A percentile compares a stretch with the other conserved stretches of the same genome.
Conservation (phyloP, 1,284 basidiomycete genomes). For the Ceratobasidium sp. region DNA sequence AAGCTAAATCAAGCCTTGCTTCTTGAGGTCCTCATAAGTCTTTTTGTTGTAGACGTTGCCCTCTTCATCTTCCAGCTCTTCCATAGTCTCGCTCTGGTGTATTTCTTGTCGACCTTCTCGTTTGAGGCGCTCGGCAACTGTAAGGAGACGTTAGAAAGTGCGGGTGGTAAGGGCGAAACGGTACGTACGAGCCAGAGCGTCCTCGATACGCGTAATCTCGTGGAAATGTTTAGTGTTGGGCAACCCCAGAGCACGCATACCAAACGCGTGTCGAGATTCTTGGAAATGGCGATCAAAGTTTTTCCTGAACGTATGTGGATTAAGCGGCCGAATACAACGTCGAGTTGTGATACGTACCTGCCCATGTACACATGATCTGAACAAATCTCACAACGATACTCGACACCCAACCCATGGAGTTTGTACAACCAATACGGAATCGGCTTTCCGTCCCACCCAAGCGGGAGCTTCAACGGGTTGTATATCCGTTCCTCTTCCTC, state of each 20-base stretch:
- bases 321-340: neutral
- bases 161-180: constrained; percentile 21
- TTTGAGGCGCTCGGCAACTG: constrained; percentile 96
- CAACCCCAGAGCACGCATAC: constrained; percentile 95
- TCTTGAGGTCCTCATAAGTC: constrained; percentile 91
- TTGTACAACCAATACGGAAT: constrained; percentile 99
- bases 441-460: constrained; percentile 98
- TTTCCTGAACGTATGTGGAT: constrained; percentile 63
- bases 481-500: constrained; percentile 96
- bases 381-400: constrained; percentile 98
- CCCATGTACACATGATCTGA: constrained; percentile 96
- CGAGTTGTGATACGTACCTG: constrained; percentile 57
- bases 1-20: constrained; percentile 81
- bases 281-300: constrained; percentile 95
- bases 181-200: constrained; percentile 86
- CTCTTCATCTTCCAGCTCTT: constrained; percentile 96
- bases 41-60: constrained; percentile 94
- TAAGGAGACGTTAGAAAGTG: neutral
- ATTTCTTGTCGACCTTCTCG: constrained; percentile 91
- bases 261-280: constrained; percentile 96
- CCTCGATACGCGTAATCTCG: constrained; percentile 96
- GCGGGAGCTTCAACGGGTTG: constrained; percentile 95
- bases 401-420: constrained; percentile 94
- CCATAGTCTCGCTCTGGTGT: constrained; percentile 90
- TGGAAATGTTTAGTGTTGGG: constrained; percentile 99